Percentiles rank a stretch among this genome's conserved stretches.
These are phyloP conservation scores for Pseudocohnilembus persalinus DNA, from an alignment of 169 alveolate species.

Conservation along the genomic window DNA sequence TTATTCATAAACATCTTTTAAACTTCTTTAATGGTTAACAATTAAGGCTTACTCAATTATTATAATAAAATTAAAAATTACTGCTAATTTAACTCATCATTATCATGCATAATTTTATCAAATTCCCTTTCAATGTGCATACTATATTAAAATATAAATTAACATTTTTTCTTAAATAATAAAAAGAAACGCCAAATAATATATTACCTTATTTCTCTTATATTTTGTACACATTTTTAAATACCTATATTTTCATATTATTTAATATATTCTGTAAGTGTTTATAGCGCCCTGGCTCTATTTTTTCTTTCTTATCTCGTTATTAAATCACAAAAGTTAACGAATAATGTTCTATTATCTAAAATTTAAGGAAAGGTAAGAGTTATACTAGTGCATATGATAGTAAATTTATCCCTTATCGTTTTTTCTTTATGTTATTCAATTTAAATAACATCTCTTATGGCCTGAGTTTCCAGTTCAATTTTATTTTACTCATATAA, in stretches of 20 bases:
- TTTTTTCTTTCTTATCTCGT: constrained; percentile 3
- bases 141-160: constrained; percentile 46
- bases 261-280: constrained; percentile 6
- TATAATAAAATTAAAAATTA: constrained; percentile 34
- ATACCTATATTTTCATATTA: not conserved
- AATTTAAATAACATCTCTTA: not conserved
- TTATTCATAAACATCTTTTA: not conserved
- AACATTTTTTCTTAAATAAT: too few relatives aligned
- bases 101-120: constrained; percentile 53
- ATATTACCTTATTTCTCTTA: constrained; percentile 14
- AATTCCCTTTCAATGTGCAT: constrained; percentile 38
- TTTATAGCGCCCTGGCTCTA: constrained; percentile 9
- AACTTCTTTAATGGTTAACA: not conserved
- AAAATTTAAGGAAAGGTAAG: constrained; percentile 7
- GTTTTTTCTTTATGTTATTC: not conserved
- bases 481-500: not conserved
- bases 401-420: constrained; percentile 5
- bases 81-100: constrained; percentile 44
- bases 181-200: too few relatives aligned
- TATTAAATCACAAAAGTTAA: constrained; percentile 3
- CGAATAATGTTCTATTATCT: not conserved
- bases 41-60: not conserved
- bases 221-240: not conserved
- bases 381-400: not conserved
- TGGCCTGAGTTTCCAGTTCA: not conserved